Percentiles rank a stretch among this genome's conserved stretches.
Evolutionary conservation across 2,329 filamentous ascomycete species (phyloP).

Genomic region (Mollisiaceae sp.): DNA sequence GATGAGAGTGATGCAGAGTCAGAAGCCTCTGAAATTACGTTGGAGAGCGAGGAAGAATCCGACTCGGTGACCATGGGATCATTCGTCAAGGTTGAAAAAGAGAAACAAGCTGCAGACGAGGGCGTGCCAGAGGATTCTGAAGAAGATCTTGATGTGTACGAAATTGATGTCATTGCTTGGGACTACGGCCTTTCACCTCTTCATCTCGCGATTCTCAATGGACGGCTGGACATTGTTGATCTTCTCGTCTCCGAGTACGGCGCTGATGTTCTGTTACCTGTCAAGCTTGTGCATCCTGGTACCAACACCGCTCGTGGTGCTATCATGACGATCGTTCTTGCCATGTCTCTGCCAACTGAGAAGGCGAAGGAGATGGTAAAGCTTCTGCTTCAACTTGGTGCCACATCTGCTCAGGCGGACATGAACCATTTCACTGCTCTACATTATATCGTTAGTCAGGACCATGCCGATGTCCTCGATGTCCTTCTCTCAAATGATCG

Average conservation of each 20-base stretch:
- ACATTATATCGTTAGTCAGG: constrained; percentile 63
- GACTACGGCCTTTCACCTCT: constrained; percentile 75
- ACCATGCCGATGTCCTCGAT: constrained; percentile 55
- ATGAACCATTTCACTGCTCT: constrained; percentile 67
- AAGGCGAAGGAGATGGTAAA: constrained; percentile 69
- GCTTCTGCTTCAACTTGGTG: constrained; percentile 71
- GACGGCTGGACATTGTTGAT: constrained; percentile 71
- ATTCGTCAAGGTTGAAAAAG: constrained; percentile 69
- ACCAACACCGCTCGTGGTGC: constrained; percentile 55
- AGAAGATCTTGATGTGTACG: constrained; percentile 78
- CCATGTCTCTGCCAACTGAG: constrained; percentile 65
- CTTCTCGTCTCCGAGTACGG: constrained; percentile 75
- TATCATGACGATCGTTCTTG: constrained; percentile 73
- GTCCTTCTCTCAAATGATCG: constrained; percentile 60
- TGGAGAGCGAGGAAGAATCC: constrained; percentile 39
- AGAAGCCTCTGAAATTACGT: constrained; percentile 40
- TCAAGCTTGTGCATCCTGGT: constrained; percentile 56
- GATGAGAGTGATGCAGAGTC: constrained; percentile 47
- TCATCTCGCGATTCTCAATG: constrained; percentile 78
- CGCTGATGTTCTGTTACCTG: constrained; percentile 75
- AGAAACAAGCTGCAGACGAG: constrained; percentile 52
- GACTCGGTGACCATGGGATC: constrained; percentile 69
- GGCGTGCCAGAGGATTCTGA: constrained; percentile 59
- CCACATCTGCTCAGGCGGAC: constrained; percentile 76
- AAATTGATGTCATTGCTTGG: constrained; percentile 81